phyloP scores from a whole-genome alignment of 768 basidiomycete genomes.

The Tulasnella sp. region DNA sequence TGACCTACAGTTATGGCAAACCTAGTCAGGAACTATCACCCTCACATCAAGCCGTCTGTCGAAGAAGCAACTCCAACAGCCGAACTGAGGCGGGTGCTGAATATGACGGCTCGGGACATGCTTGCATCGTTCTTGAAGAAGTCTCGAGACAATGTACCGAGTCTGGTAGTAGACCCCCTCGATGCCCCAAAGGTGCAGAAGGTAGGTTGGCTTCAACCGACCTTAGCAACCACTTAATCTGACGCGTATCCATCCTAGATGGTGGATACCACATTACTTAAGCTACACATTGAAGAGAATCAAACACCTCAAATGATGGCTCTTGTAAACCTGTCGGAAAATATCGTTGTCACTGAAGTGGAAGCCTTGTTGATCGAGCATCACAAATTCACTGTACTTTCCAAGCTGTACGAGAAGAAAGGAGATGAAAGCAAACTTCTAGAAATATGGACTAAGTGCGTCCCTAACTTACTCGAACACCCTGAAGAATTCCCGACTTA shows the following conservation, averaged over 20 bases:
- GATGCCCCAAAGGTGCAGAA: neutral
- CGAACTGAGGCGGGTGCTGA: constrained; percentile 62
- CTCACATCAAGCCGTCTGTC: constrained; percentile 70
- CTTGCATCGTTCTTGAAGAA: constrained; percentile 63
- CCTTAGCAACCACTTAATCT: neutral
- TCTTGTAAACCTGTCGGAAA: constrained; percentile 54
- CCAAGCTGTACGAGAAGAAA: constrained; percentile 55
- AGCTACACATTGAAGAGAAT: constrained; percentile 61
- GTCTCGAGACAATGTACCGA: constrained; percentile 44
- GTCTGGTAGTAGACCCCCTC: neutral
- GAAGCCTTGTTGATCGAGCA: constrained; percentile 53
- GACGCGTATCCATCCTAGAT: constrained; percentile 44
- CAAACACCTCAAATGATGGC: constrained; percentile 60
- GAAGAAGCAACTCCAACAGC: constrained; percentile 64
- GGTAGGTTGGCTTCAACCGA: neutral
- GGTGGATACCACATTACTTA: constrained; percentile 78
- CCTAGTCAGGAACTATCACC: constrained; percentile 89
- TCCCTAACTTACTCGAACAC: constrained; percentile 24
- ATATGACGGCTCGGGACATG: constrained; percentile 69
- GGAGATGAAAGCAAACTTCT: constrained; percentile 61
- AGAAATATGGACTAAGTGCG: constrained; percentile 65
- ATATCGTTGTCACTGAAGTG: constrained; percentile 55
- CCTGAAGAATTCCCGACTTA: neutral
- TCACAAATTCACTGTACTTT: constrained; percentile 59
- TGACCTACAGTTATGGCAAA: constrained; percentile 78